These are phyloP conservation scores for Heterobasidion occidentale DNA, from an alignment of 1,284 basidiomycete species.

Conservation along the genomic window DNA sequence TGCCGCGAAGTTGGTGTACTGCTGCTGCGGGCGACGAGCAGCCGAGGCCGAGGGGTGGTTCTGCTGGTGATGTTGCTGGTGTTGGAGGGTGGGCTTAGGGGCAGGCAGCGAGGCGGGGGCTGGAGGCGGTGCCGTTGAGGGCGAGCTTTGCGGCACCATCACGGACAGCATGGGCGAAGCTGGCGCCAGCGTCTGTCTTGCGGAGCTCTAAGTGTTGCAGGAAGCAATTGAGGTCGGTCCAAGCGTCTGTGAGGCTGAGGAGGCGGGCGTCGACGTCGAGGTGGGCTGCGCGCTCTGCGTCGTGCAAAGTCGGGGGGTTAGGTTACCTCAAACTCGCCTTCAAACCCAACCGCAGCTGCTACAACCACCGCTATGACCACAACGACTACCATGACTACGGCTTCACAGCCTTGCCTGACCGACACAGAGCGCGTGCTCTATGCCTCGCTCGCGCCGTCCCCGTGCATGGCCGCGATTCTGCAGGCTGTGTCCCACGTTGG, in stretches of 20 bases:
- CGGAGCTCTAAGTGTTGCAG: constrained; percentile 37
- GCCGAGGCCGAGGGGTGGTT: too few relatives aligned
- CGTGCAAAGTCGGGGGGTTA: constrained; percentile 13
- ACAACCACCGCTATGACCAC: too few relatives aligned
- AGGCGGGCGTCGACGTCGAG: constrained; percentile 50
- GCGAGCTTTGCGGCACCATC: constrained; percentile 36
- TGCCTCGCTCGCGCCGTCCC: too few relatives aligned
- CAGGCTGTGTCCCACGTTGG: too few relatives aligned
- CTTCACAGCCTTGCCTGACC: too few relatives aligned
- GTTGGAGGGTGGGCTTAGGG: not conserved
- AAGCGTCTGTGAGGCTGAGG: constrained; percentile 40
- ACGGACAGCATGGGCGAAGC: constrained; percentile 38
- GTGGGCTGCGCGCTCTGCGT: constrained; percentile 39
- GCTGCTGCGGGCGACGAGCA: not conserved
- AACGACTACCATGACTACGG: too few relatives aligned
- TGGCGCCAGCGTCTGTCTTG: constrained; percentile 39
- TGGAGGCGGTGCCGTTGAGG: constrained; percentile 13
- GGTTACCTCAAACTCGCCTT: too few relatives aligned
- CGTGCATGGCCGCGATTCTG: too few relatives aligned
- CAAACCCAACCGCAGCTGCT: too few relatives aligned
- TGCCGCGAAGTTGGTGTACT: constrained; percentile 6
- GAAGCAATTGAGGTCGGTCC: constrained; percentile 46
- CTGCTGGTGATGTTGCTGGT: not conserved
- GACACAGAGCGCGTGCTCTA: too few relatives aligned
- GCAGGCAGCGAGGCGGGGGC: not conserved